Evolutionary conservation across 1,284 basidiomycete genomes (phyloP).

Genomic region (Tilletia setariae): DNA sequence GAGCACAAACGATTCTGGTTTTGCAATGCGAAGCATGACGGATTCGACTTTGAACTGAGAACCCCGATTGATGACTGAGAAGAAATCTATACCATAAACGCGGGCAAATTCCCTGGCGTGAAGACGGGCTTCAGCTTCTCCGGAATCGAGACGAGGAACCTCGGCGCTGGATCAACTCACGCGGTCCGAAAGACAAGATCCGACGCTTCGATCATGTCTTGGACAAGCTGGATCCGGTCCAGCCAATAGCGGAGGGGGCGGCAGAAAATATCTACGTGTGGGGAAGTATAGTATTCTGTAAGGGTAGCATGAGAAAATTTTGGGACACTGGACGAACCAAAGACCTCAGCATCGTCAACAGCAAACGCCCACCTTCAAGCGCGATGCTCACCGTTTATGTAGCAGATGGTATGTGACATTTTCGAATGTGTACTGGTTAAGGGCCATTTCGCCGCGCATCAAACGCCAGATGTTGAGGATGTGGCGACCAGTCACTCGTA

Average conservation of each 20-base stretch:
- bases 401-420: conserved; percentile 66
- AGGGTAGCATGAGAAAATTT: conserved; percentile 69
- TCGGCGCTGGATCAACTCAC: background rate
- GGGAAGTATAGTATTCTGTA: conserved; percentile 66
- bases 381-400: conserved; percentile 26
- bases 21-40: conserved; percentile 96
- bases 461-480: conserved; percentile 89
- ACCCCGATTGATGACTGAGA: conserved; percentile 87
- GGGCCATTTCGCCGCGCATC: conserved; percentile 76
- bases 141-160: background rate
- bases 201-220: conserved; percentile 44
- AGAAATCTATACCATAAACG: conserved; percentile 95
- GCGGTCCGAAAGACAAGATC: conserved; percentile 50
- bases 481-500: conserved; percentile 82
- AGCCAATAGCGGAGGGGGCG: conserved; percentile 38
- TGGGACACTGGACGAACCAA: conserved; percentile 58
- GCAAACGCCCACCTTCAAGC: background rate
- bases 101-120: conserved; percentile 80
- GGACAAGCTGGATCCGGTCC: conserved; percentile 34
- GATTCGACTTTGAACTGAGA: conserved; percentile 99
- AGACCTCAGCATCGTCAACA: background rate
- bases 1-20: conserved; percentile 71
- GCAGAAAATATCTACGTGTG: conserved; percentile 21
- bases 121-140: background rate
- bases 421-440: conserved; percentile 83